Conservation (phyloP, 805 yeast species). For the Myxozyma geophila region DNA sequence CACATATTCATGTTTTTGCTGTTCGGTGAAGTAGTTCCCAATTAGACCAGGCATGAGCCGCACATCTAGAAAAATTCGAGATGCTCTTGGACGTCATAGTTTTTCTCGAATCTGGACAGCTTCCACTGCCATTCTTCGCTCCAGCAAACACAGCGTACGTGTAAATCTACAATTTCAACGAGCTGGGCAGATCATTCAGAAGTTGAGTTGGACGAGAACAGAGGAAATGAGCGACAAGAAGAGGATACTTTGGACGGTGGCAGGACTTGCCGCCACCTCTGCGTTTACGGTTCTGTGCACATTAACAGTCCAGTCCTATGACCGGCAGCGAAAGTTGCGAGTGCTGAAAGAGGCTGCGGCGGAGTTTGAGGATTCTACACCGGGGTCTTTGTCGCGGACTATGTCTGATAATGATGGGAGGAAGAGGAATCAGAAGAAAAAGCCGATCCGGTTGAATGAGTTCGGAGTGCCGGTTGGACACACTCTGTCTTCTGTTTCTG, state of each 20-base stretch:
- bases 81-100: too few species aligned
- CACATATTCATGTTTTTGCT: too few species aligned
- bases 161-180: too few species aligned
- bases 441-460: constrained; percentile 16
- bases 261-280: constrained; percentile 25
- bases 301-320: constrained; percentile 17
- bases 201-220: not conserved
- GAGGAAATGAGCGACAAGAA: not conserved
- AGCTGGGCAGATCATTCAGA: too few species aligned
- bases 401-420: not conserved
- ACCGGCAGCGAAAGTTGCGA: constrained; percentile 17
- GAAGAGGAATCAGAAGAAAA: constrained; percentile 5
- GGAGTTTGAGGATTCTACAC: not conserved
- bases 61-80: too few species aligned
- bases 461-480: constrained; percentile 23
- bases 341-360: constrained; percentile 17
- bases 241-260: not conserved
- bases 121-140: too few species aligned
- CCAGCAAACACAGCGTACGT: too few species aligned
- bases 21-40: too few species aligned
- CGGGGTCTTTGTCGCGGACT: constrained; percentile 15
- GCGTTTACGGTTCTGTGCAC: constrained; percentile 27
- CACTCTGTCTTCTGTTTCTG: constrained; percentile 3
- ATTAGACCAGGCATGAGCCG: too few species aligned
- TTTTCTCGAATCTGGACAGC: too few species aligned